Evolutionary conservation across 192 early-diverging fungal genomes (phyloP).

Genomic region (Piromyces finnis): DNA sequence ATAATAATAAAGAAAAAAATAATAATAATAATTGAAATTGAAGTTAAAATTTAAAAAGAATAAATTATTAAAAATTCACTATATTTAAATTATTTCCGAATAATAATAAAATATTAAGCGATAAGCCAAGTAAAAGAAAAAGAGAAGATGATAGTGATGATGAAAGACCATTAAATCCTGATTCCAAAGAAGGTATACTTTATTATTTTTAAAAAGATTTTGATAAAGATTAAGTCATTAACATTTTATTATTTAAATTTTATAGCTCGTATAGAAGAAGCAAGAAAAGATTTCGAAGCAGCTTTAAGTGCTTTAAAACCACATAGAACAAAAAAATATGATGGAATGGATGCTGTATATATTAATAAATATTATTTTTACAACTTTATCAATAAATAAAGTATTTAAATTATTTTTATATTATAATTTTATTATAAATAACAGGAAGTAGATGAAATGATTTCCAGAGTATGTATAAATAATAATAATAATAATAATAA

Average conservation of each 20-base stretch:
- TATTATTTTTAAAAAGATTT: too few species aligned
- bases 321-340: neutral
- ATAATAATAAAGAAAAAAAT: neutral
- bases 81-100: too few species aligned
- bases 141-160: neutral
- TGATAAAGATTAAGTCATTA: neutral
- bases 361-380: too few species aligned
- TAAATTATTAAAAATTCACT: too few species aligned
- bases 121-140: neutral
- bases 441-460: neutral
- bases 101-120: neutral
- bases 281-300: neutral
- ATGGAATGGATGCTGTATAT: neutral
- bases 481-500: too few species aligned
- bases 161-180: neutral
- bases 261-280: neutral
- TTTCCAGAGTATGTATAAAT: neutral
- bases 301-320: neutral
- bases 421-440: neutral
- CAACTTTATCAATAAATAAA: too few species aligned
- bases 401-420: too few species aligned
- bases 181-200: neutral
- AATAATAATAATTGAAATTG: neutral
- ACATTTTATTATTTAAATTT: neutral
- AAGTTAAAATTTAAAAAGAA: neutral